Percentiles rank a stretch among this genome's conserved stretches.
These are phyloP conservation scores for Artemisia annua DNA, from an alignment of 129 eudicot species.

Conservation along the genomic window DNA sequence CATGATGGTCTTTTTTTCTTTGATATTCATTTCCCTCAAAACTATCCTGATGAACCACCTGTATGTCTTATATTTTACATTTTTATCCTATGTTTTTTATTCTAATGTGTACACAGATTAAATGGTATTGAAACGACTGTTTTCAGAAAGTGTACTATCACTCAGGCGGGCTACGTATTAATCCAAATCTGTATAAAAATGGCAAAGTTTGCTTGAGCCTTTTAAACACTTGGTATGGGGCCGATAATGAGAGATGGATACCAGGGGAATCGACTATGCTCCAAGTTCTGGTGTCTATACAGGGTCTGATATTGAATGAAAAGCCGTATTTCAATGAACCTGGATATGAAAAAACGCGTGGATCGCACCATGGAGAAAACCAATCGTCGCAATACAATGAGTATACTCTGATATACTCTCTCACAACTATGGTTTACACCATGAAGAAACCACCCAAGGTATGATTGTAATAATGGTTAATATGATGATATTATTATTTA, in stretches of 20 bases:
- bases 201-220: constrained; percentile 84
- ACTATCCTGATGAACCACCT: constrained; percentile 71
- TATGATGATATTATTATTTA: too few relatives aligned
- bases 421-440: constrained; percentile 61
- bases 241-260: constrained; percentile 57
- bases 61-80: constrained; percentile 37
- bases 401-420: constrained; percentile 34
- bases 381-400: constrained; percentile 47
- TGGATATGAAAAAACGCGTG: constrained; percentile 31
- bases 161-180: constrained; percentile 74
- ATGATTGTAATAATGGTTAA: constrained; percentile 12
- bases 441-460: constrained; percentile 74
- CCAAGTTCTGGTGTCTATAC: constrained; percentile 84
- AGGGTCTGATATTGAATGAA: constrained; percentile 68
- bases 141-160: constrained; percentile 68
- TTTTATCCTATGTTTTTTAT: neutral
- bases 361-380: constrained; percentile 31
- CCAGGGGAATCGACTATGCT: constrained; percentile 69
- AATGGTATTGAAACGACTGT: neutral
- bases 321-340: constrained; percentile 78
- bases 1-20: constrained; percentile 90
- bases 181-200: constrained; percentile 56
- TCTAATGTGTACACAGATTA: neutral
- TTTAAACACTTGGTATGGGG: constrained; percentile 71
- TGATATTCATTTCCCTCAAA: constrained; percentile 61